Conservation (phyloP, 768 basidiomycete species). For the Serpula lacrymans region DNA sequence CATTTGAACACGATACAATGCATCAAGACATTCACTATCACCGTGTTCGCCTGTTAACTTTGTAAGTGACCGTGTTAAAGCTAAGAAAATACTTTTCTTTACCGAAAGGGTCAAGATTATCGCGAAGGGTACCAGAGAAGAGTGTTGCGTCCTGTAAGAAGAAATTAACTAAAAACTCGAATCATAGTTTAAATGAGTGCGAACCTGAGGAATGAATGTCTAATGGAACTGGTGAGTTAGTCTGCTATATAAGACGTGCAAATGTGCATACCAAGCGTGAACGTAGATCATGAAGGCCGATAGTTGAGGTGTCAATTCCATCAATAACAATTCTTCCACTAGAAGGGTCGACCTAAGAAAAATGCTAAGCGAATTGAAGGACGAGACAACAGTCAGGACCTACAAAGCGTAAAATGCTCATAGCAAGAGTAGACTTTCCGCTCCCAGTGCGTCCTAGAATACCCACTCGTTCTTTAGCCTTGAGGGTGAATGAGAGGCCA, state of each 20-base stretch:
- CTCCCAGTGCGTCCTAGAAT: conserved; percentile 42
- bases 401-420: conserved; percentile 52
- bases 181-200: no score
- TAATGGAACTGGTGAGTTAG: no score
- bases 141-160: conserved; percentile 25
- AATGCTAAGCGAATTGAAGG: conserved; percentile 55
- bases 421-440: conserved; percentile 34
- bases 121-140: conserved; percentile 33
- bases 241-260: no score
- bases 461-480: conserved; percentile 48
- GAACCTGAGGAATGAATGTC: conserved; percentile 72
- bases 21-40: conserved; percentile 72
- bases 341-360: conserved; percentile 64
- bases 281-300: conserved; percentile 82
- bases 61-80: no score
- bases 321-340: conserved; percentile 78
- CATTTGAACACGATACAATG: conserved; percentile 72
- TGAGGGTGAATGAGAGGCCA: conserved; percentile 45
- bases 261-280: conserved; percentile 56
- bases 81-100: not conserved
- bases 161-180: conserved; percentile 31
- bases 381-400: conserved; percentile 20
- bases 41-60: conserved; percentile 56
- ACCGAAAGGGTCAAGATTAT: conserved; percentile 43
- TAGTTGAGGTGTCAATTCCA: conserved; percentile 82